Percentiles rank a stretch among this genome's conserved stretches.
phyloP scores from a whole-genome alignment of 1,284 basidiomycete genomes.

The Ustilago sp. region DNA sequence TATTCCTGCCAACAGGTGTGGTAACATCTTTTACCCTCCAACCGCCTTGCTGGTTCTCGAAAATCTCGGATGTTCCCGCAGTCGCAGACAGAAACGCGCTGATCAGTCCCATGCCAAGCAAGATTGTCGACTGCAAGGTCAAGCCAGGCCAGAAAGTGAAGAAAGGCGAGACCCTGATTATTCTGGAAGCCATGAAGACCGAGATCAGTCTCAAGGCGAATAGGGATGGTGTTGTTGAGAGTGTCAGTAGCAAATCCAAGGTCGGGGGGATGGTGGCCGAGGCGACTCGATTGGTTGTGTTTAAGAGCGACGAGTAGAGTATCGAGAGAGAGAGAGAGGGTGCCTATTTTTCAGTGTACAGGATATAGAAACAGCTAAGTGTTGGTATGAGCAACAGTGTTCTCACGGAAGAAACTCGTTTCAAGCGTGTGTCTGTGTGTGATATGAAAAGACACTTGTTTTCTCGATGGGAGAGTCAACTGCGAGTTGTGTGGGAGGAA shows the following conservation, averaged over 20 bases:
- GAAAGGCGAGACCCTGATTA: constrained; percentile 82
- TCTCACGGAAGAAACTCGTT: too few relatives aligned
- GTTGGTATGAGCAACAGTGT: too few relatives aligned
- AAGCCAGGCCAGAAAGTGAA: constrained; percentile 80
- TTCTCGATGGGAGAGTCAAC: too few relatives aligned
- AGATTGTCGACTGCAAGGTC: constrained; percentile 81
- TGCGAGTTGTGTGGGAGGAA: too few relatives aligned
- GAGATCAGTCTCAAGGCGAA: constrained; percentile 77
- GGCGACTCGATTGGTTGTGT: constrained; percentile 79
- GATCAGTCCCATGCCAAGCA: constrained; percentile 45
- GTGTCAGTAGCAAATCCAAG: constrained; percentile 72
- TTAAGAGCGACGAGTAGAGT: constrained; percentile 45
- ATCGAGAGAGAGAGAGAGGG: background rate
- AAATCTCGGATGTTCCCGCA: constrained; percentile 8
- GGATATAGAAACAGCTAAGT: too few relatives aligned
- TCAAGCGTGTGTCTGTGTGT: too few relatives aligned
- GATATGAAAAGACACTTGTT: too few relatives aligned
- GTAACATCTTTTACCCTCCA: constrained; percentile 14
- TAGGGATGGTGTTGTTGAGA: constrained; percentile 77
- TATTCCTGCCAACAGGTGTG: constrained; percentile 35
- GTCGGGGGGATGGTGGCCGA: constrained; percentile 91
- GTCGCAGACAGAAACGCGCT: constrained; percentile 6
- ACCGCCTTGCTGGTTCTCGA: constrained; percentile 24
- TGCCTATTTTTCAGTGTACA: too few relatives aligned
- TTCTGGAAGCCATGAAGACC: constrained; percentile 95